phyloP scores from a whole-genome alignment of 176 grass and related monocot species.

The Avena atlantica region DNA sequence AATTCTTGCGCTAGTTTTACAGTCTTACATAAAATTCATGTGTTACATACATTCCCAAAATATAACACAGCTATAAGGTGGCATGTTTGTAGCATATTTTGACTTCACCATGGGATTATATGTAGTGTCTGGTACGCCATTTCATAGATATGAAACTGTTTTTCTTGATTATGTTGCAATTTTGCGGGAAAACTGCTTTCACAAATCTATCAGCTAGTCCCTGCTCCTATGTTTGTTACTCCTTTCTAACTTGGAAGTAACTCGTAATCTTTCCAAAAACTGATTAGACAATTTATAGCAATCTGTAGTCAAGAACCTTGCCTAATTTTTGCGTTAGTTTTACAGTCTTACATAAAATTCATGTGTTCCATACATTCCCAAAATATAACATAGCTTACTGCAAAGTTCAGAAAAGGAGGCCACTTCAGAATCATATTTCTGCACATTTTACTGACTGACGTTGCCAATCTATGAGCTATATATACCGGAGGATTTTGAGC shows the following conservation, averaged over 20 bases:
- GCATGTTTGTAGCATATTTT: not conserved
- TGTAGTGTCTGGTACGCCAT: constrained; percentile 46
- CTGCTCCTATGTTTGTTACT: not conserved
- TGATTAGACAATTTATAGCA: not conserved
- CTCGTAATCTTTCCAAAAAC: not conserved
- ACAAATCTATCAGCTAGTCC: not conserved
- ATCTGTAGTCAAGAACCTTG: not conserved
- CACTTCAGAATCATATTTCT: not conserved
- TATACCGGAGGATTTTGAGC: not conserved
- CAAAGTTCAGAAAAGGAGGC: not conserved
- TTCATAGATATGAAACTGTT: constrained; percentile 37
- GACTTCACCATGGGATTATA: not conserved
- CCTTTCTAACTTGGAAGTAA: not conserved
- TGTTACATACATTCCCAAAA: not conserved
- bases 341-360: not conserved
- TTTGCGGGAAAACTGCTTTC: constrained; percentile 18
- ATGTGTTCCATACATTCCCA: not conserved
- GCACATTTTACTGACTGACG: constrained; percentile 7
- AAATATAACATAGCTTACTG: not conserved
- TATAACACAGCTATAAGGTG: not conserved
- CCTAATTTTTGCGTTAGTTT: not conserved
- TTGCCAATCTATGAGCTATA: not conserved
- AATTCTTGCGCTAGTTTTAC: not conserved
- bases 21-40: not conserved
- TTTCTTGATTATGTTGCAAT: constrained; percentile 32